These are phyloP conservation scores for Lachancea meyersii DNA, from an alignment of 805 yeast species.

Conservation along the genomic window DNA sequence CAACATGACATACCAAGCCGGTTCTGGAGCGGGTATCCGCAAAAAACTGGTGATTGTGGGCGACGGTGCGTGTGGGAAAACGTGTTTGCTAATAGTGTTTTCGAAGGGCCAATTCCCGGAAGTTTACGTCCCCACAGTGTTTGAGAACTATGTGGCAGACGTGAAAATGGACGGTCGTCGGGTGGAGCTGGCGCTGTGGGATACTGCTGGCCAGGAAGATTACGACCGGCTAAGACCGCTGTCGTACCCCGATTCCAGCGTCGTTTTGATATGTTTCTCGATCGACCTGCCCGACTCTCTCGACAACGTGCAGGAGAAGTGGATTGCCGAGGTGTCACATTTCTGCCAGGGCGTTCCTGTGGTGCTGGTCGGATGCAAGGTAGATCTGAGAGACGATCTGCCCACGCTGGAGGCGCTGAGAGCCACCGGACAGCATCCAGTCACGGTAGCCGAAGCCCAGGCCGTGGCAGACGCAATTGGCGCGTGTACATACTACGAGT, in stretches of 20 bases:
- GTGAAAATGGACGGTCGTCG: slow-evolving; percentile 87
- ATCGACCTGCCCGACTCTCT: slow-evolving; percentile 87
- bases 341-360: slow-evolving; percentile 94
- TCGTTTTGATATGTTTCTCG: slow-evolving; percentile 84
- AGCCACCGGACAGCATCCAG: slow-evolving; percentile 74
- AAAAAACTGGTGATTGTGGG: slow-evolving; percentile 91
- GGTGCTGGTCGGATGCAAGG: slow-evolving; percentile 86
- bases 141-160: slow-evolving; percentile 96
- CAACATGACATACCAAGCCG: slow-evolving; percentile 5
- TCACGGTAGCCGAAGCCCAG: slow-evolving; percentile 75
- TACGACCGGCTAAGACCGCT: slow-evolving; percentile 89
- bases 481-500: slow-evolving; percentile 79
- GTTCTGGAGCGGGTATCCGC: slow-evolving; percentile 30
- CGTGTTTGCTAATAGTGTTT: slow-evolving; percentile 80
- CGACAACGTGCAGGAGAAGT: slow-evolving; percentile 90
- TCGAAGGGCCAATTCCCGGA: slow-evolving; percentile 90
- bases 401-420: slow-evolving; percentile 68
- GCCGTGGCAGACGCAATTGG: slow-evolving; percentile 85
- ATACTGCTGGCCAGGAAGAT: slow-evolving; percentile 98
- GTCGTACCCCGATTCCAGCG: slow-evolving; percentile 89
- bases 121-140: slow-evolving; percentile 92
- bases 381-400: slow-evolving; percentile 79
- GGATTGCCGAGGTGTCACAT: slow-evolving; percentile 90
- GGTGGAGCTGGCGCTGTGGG: slow-evolving; percentile 94
- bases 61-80: slow-evolving; percentile 97